Evolutionary conservation across 768 basidiomycete genomes (phyloP), one percentile per base, ranked within the genome.

Genomic region (Trametes villosa): DNA sequence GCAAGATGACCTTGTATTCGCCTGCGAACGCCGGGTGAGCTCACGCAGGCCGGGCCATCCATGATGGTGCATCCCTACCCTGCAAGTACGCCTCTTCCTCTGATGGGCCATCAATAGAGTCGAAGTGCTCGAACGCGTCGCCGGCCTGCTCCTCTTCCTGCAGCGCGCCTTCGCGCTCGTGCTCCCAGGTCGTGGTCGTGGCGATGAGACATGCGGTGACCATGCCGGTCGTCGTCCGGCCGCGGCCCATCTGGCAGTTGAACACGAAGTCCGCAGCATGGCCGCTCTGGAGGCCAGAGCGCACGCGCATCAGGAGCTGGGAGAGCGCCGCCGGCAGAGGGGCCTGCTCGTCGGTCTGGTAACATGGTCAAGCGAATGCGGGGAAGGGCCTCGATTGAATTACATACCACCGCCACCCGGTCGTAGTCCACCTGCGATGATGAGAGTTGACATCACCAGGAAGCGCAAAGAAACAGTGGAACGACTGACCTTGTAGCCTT

Each of bases 221-320:
- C 94, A 98, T 98, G 6, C 97, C 97, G 0, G 95, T 98, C 0
- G 97, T 99, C 7, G 97, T 99, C 38, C 91, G 81, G 17, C 88
- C 91, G 56, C 91, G 79, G 24, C 92, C 92, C 94, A 98, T 96
- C 74, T 98, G 97, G 74, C 97, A 99, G 67, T 98, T 98, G 79
- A 97, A 98, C 46, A 94, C 77, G 66, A 94, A 90, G 66, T 93
- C 92, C 4, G 86, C 89, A 1, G 86, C 83, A 29, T 81, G 77
- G 1, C 81, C 74, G 45, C 51, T 57, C 34, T 48, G 34, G 69
- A 87, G 64, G 55, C 82, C 80, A 59, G 80, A 69, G 71, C 82
- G 81, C 6, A 98, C 83, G 33, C 95, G 85, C 26, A 86, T 83
- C 27, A 96, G 77, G 41, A 99, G 79, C 53, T 90, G 87, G 22